Conservation (phyloP, 225 moss, liverwort and hornwort species). For the Marchantia paleacea region DNA sequence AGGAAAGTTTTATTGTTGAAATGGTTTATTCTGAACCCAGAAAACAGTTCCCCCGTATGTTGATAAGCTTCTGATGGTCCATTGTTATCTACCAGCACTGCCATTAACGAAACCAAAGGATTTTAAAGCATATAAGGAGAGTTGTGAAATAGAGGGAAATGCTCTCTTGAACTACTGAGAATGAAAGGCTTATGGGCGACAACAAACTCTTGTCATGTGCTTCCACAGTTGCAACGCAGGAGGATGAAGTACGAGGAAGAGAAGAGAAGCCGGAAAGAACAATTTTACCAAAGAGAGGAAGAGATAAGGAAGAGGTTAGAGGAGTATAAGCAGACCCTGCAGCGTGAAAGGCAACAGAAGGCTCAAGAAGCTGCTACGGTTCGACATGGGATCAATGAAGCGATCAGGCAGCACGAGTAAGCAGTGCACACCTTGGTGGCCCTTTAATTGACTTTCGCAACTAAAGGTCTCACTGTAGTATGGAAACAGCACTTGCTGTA, state of each 20-base stretch:
- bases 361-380: conserved; percentile 25
- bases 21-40: too few relatives aligned
- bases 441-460: neutral
- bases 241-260: conserved; percentile 31
- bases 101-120: too few relatives aligned
- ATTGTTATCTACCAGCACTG: too few relatives aligned
- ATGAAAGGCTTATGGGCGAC: neutral
- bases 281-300: conserved; percentile 24
- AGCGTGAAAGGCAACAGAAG: conserved; percentile 23
- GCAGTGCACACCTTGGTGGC: neutral
- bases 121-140: too few relatives aligned
- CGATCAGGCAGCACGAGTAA: conserved; percentile 36
- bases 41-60: too few relatives aligned
- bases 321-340: conserved; percentile 32
- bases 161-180: neutral
- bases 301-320: conserved; percentile 28
- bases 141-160: too few relatives aligned
- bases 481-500: neutral
- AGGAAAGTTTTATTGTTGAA: too few relatives aligned
- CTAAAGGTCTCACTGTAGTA: neutral
- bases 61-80: too few relatives aligned
- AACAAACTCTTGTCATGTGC: neutral
- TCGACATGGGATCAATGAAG: conserved; percentile 34
- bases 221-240: conserved; percentile 19
- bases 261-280: conserved; percentile 23